Percentiles rank a stretch among this genome's conserved stretches.
Evolutionary conservation across 1,284 basidiomycete genomes (phyloP).

Genomic region (Gymnopus androsaceus): DNA sequence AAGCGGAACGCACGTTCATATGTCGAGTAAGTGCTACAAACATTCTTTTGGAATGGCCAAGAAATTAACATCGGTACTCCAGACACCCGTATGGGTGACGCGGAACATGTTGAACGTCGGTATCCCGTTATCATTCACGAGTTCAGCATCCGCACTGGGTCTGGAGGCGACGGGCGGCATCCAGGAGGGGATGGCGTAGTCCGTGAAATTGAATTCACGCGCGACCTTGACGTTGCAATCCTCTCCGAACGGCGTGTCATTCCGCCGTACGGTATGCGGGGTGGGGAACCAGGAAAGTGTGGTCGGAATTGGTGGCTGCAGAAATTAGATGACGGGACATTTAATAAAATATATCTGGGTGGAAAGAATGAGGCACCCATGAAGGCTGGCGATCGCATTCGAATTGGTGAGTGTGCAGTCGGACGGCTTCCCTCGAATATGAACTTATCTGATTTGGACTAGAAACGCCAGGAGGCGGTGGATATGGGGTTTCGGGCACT

Average conservation of each 20-base stretch:
- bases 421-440: neutral
- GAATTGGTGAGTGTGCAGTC: neutral
- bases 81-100: slow-evolving; percentile 14
- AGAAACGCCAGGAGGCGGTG: slow-evolving; percentile 7
- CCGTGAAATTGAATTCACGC: slow-evolving; percentile 7
- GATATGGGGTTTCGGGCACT: neutral
- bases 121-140: slow-evolving; percentile 14
- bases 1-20: slow-evolving; percentile 13
- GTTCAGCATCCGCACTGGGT: slow-evolving; percentile 1
- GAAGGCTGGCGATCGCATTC: slow-evolving; percentile 3
- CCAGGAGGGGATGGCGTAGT: neutral
- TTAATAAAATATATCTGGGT: slow-evolving; percentile 1
- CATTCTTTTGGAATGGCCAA: neutral
- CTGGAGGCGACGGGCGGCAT: slow-evolving; percentile 4
- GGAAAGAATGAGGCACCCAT: slow-evolving; percentile 1
- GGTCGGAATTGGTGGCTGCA: slow-evolving; percentile 5
- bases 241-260: slow-evolving; percentile 7
- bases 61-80: neutral
- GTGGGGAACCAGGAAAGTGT: slow-evolving; percentile 4
- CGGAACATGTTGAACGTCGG: slow-evolving; percentile 12
- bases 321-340: neutral
- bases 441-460: neutral
- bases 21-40: neutral
- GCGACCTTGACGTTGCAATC: slow-evolving; percentile 1
- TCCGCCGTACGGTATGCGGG: slow-evolving; percentile 12